These are phyloP conservation scores for Triangularia verruculosa DNA, from an alignment of 2,329 filamentous ascomycete species.

Conservation along the genomic window DNA sequence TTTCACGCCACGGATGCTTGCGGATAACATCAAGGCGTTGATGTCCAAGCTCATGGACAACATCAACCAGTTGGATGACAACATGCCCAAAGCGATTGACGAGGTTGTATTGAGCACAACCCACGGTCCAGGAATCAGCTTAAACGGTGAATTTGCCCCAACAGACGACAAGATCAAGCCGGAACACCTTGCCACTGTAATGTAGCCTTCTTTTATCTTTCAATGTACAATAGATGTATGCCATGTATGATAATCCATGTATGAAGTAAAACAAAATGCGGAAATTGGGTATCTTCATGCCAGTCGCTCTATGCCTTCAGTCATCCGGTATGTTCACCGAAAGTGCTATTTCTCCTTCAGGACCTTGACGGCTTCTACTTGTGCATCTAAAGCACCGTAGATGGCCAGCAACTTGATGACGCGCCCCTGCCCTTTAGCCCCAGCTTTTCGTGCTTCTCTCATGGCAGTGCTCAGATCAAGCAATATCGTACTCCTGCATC, in stretches of 20 bases:
- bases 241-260: constrained; percentile 27
- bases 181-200: constrained; percentile 51
- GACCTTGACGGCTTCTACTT: constrained; percentile 50
- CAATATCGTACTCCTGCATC: constrained; percentile 56
- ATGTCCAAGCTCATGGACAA: constrained; percentile 76
- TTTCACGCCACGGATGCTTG: constrained; percentile 83
- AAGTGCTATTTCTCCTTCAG: constrained; percentile 40
- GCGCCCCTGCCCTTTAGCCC: constrained; percentile 41
- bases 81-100: constrained; percentile 62
- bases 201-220: constrained; percentile 41
- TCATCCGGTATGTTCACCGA: not conserved
- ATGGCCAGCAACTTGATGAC: constrained; percentile 52
- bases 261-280: constrained; percentile 20
- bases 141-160: constrained; percentile 75
- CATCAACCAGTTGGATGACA: constrained; percentile 57
- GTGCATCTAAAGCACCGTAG: constrained; percentile 52
- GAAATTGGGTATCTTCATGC: constrained; percentile 31
- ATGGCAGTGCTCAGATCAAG: constrained; percentile 53
- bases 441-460: constrained; percentile 43
- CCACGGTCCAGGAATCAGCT: constrained; percentile 77
- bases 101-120: constrained; percentile 82
- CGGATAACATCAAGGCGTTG: constrained; percentile 77
- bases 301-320: constrained; percentile 19
- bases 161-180: constrained; percentile 55
- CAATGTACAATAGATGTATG: constrained; percentile 6